Evolutionary conservation across 306 rosid genomes (phyloP).

Genomic region (Calophaca sinica): DNA sequence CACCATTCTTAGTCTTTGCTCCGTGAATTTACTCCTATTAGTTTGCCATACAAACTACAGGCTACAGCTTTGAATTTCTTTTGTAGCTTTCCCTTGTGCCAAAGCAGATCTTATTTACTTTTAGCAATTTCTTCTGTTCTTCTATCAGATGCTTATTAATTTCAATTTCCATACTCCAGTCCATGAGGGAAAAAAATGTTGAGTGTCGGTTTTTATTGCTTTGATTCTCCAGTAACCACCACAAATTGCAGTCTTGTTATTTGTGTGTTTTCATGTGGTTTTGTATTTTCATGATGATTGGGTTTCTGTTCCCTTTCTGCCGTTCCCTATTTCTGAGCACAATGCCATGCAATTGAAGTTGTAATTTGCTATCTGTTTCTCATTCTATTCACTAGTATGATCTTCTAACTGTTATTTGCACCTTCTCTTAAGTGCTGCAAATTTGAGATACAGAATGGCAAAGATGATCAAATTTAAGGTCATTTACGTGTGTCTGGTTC

Average conservation of each 20-base stretch:
- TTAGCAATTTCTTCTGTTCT: constrained; percentile 20
- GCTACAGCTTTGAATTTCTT: constrained; percentile 39
- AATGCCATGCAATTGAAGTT: constrained; percentile 20
- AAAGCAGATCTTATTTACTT: constrained; percentile 17
- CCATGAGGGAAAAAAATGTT: constrained; percentile 1
- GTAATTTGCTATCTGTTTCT: constrained; percentile 41
- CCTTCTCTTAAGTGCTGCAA: not conserved
- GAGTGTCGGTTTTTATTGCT: constrained; percentile 17
- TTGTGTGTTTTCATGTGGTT: not conserved
- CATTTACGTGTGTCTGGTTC: not conserved
- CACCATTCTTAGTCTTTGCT: constrained; percentile 38
- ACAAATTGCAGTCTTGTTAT: constrained; percentile 33
- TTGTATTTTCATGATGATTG: not conserved
- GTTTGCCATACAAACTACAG: constrained; percentile 35
- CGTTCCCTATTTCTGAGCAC: not conserved
- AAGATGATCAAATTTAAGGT: not conserved
- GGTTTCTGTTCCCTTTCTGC: constrained; percentile 39
- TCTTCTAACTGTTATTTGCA: not conserved
- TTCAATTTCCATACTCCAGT: constrained; percentile 45
- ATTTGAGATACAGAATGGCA: constrained; percentile 7
- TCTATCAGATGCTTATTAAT: constrained; percentile 34
- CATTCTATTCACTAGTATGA: constrained; percentile 15
- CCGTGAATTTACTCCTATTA: constrained; percentile 39
- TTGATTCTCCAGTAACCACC: constrained; percentile 43
- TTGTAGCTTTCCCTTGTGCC: constrained; percentile 39